phyloP scores from a whole-genome alignment of 176 grass and related monocot genomes.

The Zoysia pacifica region DNA sequence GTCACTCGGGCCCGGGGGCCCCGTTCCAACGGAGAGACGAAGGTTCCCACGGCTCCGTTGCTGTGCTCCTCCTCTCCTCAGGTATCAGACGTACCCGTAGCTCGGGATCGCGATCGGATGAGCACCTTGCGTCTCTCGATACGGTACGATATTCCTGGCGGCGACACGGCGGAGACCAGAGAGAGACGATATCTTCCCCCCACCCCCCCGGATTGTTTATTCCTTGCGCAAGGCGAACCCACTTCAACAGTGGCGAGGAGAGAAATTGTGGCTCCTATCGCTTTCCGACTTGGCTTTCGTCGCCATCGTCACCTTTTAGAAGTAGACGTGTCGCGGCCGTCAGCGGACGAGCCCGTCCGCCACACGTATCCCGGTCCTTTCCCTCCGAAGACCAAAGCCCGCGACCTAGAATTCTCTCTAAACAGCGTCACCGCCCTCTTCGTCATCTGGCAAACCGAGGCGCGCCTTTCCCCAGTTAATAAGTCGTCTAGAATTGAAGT shows the following conservation, averaged over 20 bases:
- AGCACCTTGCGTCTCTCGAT: background rate
- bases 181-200: background rate
- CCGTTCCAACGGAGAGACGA: conserved; percentile 4
- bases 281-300: conserved; percentile 50
- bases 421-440: background rate
- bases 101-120: background rate
- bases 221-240: background rate
- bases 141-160: conserved; percentile 13
- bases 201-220: background rate
- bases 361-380: background rate
- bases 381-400: conserved; percentile 5
- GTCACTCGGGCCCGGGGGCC: background rate
- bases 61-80: background rate
- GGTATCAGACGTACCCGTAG: background rate
- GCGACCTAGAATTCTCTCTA: conserved; percentile 3
- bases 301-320: background rate
- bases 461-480: background rate
- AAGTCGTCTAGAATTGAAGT: background rate
- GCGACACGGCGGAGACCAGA: conserved; percentile 16
- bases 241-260: background rate
- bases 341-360: conserved; percentile 21
- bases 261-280: background rate
- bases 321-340: conserved; percentile 4
- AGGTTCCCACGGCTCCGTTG: background rate
- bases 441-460: background rate